Evolutionary conservation across 176 grass and related monocot species (phyloP).

Genomic region (Lolium perenne): DNA sequence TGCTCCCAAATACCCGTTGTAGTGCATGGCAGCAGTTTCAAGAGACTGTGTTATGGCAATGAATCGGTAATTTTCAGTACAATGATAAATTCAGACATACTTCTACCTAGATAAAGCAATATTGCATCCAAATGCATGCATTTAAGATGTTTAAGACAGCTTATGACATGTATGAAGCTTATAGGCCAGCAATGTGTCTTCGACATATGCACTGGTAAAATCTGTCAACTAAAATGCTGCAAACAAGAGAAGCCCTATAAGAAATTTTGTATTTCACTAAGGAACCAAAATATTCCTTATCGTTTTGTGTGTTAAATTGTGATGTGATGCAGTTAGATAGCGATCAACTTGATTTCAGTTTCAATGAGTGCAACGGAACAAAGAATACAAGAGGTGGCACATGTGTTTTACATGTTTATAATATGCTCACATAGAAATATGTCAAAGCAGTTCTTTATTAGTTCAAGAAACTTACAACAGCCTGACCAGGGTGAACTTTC

Average conservation of each 20-base stretch:
- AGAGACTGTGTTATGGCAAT: slow-evolving; percentile 19
- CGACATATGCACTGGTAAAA: not conserved
- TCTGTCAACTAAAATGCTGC: slow-evolving; percentile 28
- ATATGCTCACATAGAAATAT: slow-evolving; percentile 14
- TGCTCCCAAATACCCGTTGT: slow-evolving; percentile 19
- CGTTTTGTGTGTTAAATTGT: not conserved
- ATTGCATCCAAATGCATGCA: not conserved
- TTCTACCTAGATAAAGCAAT: not conserved
- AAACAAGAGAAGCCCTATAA: not conserved
- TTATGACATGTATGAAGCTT: not conserved
- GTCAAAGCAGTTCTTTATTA: slow-evolving; percentile 17
- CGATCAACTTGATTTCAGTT: slow-evolving; percentile 9
- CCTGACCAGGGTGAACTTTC: slow-evolving; percentile 20
- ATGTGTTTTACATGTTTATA: not conserved
- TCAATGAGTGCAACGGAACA: slow-evolving; percentile 10
- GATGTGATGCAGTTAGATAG: not conserved
- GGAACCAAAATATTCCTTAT: not conserved
- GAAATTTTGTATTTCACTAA: not conserved
- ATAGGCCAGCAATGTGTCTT: not conserved
- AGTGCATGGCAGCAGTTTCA: slow-evolving; percentile 13
- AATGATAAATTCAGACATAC: slow-evolving; percentile 10
- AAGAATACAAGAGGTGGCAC: slow-evolving; percentile 20
- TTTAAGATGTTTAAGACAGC: slow-evolving; percentile 5
- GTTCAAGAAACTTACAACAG: slow-evolving; percentile 54
- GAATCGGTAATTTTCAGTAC: slow-evolving; percentile 3